These are phyloP conservation scores for Chaetothyriales sp. DNA, from an alignment of 2,329 filamentous ascomycete genomes.

Conservation along the genomic window DNA sequence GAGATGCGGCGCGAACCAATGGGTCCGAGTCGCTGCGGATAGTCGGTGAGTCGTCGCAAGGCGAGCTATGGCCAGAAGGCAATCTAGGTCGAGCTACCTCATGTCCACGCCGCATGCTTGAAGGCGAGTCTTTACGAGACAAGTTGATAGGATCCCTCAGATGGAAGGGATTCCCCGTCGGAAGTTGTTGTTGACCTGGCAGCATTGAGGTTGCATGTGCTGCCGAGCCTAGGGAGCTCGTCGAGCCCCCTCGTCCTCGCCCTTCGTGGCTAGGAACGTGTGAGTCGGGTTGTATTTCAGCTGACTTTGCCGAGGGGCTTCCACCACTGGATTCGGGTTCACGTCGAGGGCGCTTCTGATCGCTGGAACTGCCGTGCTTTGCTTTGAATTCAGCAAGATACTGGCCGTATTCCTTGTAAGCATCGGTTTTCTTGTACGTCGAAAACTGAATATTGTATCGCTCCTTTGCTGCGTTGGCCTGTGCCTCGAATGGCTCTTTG, in stretches of 20 bases:
- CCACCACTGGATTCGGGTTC: constrained; percentile 23
- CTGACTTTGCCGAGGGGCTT: constrained; percentile 13
- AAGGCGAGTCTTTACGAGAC: constrained; percentile 11
- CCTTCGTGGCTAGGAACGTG: constrained; percentile 4
- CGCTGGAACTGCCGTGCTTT: constrained; percentile 38
- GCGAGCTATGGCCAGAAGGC: constrained; percentile 13
- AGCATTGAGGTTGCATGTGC: constrained; percentile 1
- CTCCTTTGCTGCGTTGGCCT: constrained; percentile 59
- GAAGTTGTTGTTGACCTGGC: neutral
- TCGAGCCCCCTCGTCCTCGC: constrained; percentile 9
- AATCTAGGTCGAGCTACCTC: constrained; percentile 9
- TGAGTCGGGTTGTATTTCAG: constrained; percentile 7
- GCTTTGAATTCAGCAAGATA: constrained; percentile 68
- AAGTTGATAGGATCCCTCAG: constrained; percentile 3
- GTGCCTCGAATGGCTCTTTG: constrained; percentile 57
- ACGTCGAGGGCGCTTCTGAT: constrained; percentile 31
- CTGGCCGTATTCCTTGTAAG: constrained; percentile 52
- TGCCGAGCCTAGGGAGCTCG: constrained; percentile 11
- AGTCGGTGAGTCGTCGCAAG: constrained; percentile 14
- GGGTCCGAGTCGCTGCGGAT: constrained; percentile 12
- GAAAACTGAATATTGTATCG: constrained; percentile 57
- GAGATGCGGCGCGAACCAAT: constrained; percentile 8
- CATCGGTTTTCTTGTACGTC: constrained; percentile 61
- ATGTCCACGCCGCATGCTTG: constrained; percentile 4
- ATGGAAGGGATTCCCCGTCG: neutral